phyloP scores from a whole-genome alignment of 352 stramenopile genomes.

The Pythium volutum region DNA sequence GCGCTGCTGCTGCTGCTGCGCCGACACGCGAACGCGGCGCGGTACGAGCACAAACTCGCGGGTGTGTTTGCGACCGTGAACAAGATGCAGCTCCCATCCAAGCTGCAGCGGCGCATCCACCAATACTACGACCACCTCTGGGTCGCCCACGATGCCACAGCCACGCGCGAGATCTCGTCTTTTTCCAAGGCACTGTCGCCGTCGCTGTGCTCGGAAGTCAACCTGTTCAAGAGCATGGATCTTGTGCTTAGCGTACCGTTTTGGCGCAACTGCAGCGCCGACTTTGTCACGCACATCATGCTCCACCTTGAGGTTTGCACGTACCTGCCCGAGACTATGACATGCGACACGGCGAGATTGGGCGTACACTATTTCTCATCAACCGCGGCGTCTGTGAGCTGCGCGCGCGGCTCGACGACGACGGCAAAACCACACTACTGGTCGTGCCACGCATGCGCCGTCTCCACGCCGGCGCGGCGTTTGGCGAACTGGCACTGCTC shows the following conservation, averaged over 20 bases:
- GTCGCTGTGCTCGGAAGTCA: slow-evolving; percentile 33
- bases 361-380: slow-evolving; percentile 36
- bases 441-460: slow-evolving; percentile 22
- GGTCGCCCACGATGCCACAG: slow-evolving; percentile 30
- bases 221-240: slow-evolving; percentile 35
- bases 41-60: slow-evolving; percentile 32
- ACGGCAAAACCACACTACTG: slow-evolving; percentile 2
- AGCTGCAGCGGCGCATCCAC: slow-evolving; percentile 29
- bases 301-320: slow-evolving; percentile 20
- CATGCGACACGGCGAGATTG: slow-evolving; percentile 35
- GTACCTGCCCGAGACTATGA: slow-evolving; percentile 43
- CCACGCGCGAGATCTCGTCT: slow-evolving; percentile 16
- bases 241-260: slow-evolving; percentile 30
- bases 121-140: slow-evolving; percentile 42
- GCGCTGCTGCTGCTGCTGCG: slow-evolving; percentile 1
- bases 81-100: slow-evolving; percentile 24
- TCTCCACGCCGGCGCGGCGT: slow-evolving; percentile 24
- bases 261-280: slow-evolving; percentile 27
- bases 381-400: slow-evolving; percentile 32
- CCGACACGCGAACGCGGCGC: slow-evolving; percentile 8
- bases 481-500: slow-evolving; percentile 37
- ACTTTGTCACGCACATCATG: slow-evolving; percentile 38
- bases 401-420: neutral
- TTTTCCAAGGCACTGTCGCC: slow-evolving; percentile 29
- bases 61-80: slow-evolving; percentile 31